phyloP scores from a whole-genome alignment of 805 yeast species.

The Candida vaughaniae region DNA sequence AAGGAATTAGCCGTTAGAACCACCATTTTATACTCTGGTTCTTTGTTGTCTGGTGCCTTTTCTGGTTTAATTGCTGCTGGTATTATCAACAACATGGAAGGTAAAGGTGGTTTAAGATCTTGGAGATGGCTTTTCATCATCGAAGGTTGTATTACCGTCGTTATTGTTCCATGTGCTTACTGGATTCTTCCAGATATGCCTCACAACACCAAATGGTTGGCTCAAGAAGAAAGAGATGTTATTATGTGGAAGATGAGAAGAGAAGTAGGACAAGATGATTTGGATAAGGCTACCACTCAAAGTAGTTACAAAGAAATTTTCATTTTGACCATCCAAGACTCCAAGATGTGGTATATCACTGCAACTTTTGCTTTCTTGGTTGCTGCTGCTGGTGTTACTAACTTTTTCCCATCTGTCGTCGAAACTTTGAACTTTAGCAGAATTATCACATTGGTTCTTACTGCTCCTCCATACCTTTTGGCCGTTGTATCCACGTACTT shows the following conservation, averaged over 20 bases:
- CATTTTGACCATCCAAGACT: constrained; percentile 36
- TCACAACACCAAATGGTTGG: constrained; percentile 45
- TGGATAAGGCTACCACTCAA: constrained; percentile 34
- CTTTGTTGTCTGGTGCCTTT: constrained; percentile 52
- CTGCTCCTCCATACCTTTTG: constrained; percentile 58
- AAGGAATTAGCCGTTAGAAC: constrained; percentile 50
- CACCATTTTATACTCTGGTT: constrained; percentile 51
- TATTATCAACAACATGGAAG: constrained; percentile 43
- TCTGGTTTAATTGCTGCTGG: constrained; percentile 57
- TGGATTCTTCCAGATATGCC: constrained; percentile 54
- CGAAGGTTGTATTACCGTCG: constrained; percentile 54
- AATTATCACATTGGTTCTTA: constrained; percentile 52
- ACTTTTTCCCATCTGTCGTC: constrained; percentile 63
- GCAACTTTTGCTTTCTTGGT: constrained; percentile 47
- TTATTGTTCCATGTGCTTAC: constrained; percentile 44
- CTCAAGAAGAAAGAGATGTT: constrained; percentile 45
- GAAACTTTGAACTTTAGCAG: constrained; percentile 50
- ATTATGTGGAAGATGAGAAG: constrained; percentile 39
- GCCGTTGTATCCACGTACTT: constrained; percentile 51
- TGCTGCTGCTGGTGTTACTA: constrained; percentile 60
- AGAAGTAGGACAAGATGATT: constrained; percentile 43
- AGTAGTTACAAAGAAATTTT: constrained; percentile 32
- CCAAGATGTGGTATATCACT: constrained; percentile 48
- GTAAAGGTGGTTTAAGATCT: constrained; percentile 38
- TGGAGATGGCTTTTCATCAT: constrained; percentile 61